phyloP scores from a whole-genome alignment of 2,329 filamentous ascomycete species.

The Arthrobotrys sphaeroides region DNA sequence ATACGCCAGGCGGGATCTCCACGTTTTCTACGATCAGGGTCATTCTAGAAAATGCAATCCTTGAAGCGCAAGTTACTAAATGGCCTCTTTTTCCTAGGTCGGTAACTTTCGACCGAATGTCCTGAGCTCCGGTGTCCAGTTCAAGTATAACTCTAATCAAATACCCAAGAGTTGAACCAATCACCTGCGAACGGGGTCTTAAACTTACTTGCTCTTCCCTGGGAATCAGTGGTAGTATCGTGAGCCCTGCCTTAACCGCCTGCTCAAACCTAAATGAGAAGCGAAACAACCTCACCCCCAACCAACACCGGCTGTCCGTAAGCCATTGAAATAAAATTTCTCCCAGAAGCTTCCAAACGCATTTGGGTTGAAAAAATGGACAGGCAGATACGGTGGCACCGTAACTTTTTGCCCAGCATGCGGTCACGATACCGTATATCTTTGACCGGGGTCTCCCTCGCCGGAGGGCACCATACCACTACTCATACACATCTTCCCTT shows the following conservation, averaged over 20 bases:
- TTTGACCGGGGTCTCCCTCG: constrained; percentile 2
- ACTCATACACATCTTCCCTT: constrained; percentile 9
- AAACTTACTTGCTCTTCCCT: constrained; percentile 27
- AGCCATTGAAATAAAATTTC: constrained; percentile 12
- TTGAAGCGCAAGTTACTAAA: not conserved
- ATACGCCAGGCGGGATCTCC: not conserved
- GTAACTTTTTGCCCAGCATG: constrained; percentile 21
- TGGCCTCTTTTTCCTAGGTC: not conserved
- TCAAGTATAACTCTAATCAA: constrained; percentile 1
- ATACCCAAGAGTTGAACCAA: constrained; percentile 5
- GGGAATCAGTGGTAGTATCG: constrained; percentile 6
- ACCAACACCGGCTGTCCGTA: constrained; percentile 20
- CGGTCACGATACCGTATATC: constrained; percentile 39
- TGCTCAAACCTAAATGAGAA: constrained; percentile 45
- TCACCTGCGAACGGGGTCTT: constrained; percentile 3
- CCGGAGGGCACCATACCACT: constrained; percentile 1
- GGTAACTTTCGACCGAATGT: constrained; percentile 23
- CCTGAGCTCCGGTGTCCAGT: not conserved
- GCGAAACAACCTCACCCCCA: constrained; percentile 40
- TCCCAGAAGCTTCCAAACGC: constrained; percentile 43
- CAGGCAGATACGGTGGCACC: not conserved
- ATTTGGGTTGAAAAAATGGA: constrained; percentile 1
- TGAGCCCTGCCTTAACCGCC: constrained; percentile 29
- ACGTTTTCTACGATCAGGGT: not conserved
- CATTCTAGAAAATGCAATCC: constrained; percentile 19